phyloP scores from a whole-genome alignment of 2,329 filamentous ascomycete genomes.

The Torrubiella hemipterigena region DNA sequence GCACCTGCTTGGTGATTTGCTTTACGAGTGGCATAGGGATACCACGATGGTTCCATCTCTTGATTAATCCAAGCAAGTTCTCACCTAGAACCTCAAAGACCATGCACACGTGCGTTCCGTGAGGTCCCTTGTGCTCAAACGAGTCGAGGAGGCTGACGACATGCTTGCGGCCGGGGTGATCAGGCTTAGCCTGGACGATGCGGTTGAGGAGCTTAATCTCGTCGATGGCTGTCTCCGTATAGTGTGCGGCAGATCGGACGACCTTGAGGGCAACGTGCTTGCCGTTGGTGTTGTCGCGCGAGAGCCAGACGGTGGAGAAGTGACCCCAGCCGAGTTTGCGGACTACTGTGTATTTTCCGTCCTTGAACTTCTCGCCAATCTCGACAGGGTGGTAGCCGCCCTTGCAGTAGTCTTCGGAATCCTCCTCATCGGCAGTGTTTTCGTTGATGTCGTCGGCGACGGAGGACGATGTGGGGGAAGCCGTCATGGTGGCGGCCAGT shows the following conservation, averaged over 20 bases:
- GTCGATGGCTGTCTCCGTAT: constrained; percentile 96
- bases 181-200: constrained; percentile 89
- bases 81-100: constrained; percentile 96
- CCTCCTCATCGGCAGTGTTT: constrained; percentile 94
- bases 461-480: constrained; percentile 68
- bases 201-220: constrained; percentile 97
- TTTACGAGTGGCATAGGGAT: constrained; percentile 95
- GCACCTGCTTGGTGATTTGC: constrained; percentile 96
- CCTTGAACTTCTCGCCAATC: constrained; percentile 94
- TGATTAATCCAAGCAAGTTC: constrained; percentile 89
- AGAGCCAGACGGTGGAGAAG: constrained; percentile 91
- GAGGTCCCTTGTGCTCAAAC: constrained; percentile 94
- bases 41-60: constrained; percentile 94
- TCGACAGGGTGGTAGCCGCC: constrained; percentile 93
- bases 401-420: constrained; percentile 98
- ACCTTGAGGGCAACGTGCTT: constrained; percentile 98
- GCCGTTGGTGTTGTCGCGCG: constrained; percentile 70
- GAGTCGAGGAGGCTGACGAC: constrained; percentile 94
- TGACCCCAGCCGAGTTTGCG: constrained; percentile 97
- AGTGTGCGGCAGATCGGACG: constrained; percentile 92
- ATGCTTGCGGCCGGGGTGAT: constrained; percentile 87
- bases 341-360: constrained; percentile 91
- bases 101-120: constrained; percentile 97
- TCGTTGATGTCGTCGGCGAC: constrained; percentile 78
- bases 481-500: constrained; percentile 45